Evolutionary conservation across 305 asterid genomes (phyloP).

Genomic region (Fraxinus velutina): DNA sequence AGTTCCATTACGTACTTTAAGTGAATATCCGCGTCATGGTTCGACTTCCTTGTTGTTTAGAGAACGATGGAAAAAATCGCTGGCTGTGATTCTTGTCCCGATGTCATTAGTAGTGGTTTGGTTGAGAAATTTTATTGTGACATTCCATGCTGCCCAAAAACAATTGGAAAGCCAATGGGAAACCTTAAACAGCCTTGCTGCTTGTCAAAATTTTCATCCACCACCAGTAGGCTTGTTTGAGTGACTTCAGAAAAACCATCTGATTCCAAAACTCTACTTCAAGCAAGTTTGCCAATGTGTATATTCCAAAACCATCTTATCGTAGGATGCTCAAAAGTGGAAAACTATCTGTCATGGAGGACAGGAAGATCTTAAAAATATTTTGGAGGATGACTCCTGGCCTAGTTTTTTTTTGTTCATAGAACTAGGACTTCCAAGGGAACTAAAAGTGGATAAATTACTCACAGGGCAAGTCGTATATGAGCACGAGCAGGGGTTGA

Average conservation of each 20-base stretch:
- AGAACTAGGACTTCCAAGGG: neutral
- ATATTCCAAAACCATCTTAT: neutral
- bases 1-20: neutral
- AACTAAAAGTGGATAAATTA: neutral
- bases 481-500: neutral
- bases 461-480: neutral
- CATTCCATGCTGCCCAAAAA: constrained; percentile 12
- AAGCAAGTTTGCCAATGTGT: neutral
- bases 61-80: neutral
- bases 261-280: neutral
- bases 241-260: neutral
- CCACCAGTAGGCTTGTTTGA: neutral
- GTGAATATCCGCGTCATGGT: neutral
- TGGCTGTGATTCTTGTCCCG: neutral
- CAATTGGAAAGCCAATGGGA: neutral
- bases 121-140: neutral
- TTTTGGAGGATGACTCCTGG: neutral
- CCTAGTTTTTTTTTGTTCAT: neutral
- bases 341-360: constrained; percentile 2
- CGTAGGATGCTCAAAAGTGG: neutral
- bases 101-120: neutral
- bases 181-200: neutral
- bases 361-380: neutral
- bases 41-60: neutral
- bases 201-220: neutral